phyloP scores from a whole-genome alignment of 1,284 basidiomycete species.

The Pascua sp. region DNA sequence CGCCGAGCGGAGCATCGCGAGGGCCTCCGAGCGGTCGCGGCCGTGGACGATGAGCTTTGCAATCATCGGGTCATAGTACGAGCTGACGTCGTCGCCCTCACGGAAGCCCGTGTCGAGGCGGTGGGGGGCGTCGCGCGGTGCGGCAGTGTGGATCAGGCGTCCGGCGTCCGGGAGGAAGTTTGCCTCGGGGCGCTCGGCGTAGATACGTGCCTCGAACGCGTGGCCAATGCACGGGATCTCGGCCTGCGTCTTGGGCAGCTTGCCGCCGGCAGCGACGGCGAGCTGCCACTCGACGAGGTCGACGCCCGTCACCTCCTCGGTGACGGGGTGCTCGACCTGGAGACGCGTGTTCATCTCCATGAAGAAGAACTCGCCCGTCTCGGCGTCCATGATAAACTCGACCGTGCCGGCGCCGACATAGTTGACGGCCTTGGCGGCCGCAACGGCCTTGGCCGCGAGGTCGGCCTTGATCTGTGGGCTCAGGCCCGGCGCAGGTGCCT shows the following conservation, averaged over 20 bases:
- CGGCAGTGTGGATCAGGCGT: slow-evolving; percentile 64
- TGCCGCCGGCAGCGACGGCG: slow-evolving; percentile 83
- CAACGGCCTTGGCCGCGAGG: slow-evolving; percentile 80
- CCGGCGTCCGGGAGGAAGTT: slow-evolving; percentile 91
- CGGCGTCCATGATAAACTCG: slow-evolving; percentile 90
- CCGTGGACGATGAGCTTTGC: slow-evolving; percentile 77
- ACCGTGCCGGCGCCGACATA: slow-evolving; percentile 90
- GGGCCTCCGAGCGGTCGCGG: slow-evolving; percentile 76
- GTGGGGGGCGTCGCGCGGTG: slow-evolving; percentile 59
- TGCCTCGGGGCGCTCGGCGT: slow-evolving; percentile 88
- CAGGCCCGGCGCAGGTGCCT: slow-evolving; percentile 87
- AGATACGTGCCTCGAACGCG: slow-evolving; percentile 94
- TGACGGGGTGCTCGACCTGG: slow-evolving; percentile 93
- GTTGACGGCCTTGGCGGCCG: slow-evolving; percentile 82
- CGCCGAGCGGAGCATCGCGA: slow-evolving; percentile 72
- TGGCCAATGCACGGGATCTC: slow-evolving; percentile 81
- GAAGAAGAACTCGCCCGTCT: slow-evolving; percentile 78
- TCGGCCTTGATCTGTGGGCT: slow-evolving; percentile 70
- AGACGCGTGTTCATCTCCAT: slow-evolving; percentile 96
- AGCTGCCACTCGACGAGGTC: slow-evolving; percentile 95
- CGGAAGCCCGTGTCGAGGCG: slow-evolving; percentile 88
- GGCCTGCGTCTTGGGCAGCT: slow-evolving; percentile 70
- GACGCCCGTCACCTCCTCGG: slow-evolving; percentile 88
- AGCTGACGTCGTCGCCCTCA: slow-evolving; percentile 80
- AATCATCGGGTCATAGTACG: slow-evolving; percentile 87